phyloP scores from a whole-genome alignment of 163 green algal genomes.

The Scenedesmus sp. region DNA sequence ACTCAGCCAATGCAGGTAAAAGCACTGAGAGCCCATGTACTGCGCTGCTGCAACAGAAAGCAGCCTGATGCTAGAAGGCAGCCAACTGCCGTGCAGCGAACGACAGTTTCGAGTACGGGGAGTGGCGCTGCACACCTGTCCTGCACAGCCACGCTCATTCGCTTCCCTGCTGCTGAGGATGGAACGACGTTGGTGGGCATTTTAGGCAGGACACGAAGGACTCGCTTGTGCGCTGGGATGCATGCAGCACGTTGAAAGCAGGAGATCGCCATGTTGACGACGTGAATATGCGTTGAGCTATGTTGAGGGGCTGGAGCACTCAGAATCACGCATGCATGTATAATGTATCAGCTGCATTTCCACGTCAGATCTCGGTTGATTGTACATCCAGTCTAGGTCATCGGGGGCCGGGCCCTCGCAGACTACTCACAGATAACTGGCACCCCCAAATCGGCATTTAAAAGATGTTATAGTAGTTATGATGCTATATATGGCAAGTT shows the following conservation, averaged over 20 bases:
- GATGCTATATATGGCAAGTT: too few relatives aligned
- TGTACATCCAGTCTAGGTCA: not conserved
- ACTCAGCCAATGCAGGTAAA: too few relatives aligned
- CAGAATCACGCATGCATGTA: not conserved
- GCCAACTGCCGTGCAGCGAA: not conserved
- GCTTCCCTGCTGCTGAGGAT: not conserved
- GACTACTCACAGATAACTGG: not conserved
- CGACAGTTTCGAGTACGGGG: not conserved
- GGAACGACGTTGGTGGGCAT: not conserved
- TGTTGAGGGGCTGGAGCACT: not conserved
- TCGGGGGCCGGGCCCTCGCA: not conserved
- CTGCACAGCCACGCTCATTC: not conserved
- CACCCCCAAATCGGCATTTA: too few relatives aligned
- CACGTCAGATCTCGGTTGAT: not conserved
- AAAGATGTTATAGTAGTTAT: too few relatives aligned
- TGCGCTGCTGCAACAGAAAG: not conserved
- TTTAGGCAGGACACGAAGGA: not conserved
- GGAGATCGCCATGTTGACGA: not conserved
- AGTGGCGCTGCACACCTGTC: not conserved
- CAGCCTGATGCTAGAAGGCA: too few relatives aligned
- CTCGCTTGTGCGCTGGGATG: not conserved
- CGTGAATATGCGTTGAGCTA: not conserved
- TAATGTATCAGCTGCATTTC: not conserved
- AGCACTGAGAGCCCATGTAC: not conserved
- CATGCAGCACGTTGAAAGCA: not conserved